Evolutionary conservation across 805 yeast genomes (phyloP).

Genomic region (Hagleromyces aurorensis): DNA sequence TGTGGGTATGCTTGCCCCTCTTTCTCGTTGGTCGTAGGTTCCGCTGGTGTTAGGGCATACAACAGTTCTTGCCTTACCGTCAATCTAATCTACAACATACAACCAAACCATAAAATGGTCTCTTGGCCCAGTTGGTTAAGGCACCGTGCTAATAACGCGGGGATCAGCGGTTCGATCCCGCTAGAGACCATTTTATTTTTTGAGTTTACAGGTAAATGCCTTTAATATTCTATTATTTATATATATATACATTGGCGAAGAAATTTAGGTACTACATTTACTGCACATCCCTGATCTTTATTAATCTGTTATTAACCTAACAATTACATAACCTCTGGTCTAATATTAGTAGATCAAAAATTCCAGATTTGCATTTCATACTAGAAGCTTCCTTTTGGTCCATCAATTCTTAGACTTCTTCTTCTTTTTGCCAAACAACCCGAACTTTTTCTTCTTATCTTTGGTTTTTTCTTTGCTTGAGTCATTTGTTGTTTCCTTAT

Average conservation of each 20-base stretch:
- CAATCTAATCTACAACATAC: neutral
- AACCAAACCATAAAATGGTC: constrained; percentile 5
- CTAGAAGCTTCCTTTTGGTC: constrained; percentile 1
- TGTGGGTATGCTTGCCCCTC: too few species aligned
- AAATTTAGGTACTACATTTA: too few species aligned
- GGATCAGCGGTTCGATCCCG: constrained; percentile 16
- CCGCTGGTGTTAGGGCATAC: too few species aligned
- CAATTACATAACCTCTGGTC: constrained; percentile 1
- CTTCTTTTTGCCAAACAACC: constrained; percentile 25
- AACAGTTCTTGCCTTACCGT: too few species aligned
- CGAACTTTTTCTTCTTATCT: constrained; percentile 27
- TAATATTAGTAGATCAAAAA: neutral
- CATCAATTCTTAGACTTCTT: constrained; percentile 18
- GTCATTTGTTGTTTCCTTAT: constrained; percentile 2
- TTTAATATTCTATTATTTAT: constrained; percentile 1
- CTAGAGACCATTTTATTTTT: constrained; percentile 8
- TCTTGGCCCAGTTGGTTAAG: constrained; percentile 17
- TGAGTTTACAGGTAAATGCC: neutral
- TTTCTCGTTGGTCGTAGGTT: too few species aligned
- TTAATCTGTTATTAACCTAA: constrained; percentile 1
- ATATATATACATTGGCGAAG: constrained; percentile 3
- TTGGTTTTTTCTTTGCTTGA: constrained; percentile 13
- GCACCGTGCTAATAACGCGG: constrained; percentile 13
- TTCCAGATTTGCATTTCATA: constrained; percentile 1
- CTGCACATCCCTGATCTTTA: constrained; percentile 1